phyloP scores from a whole-genome alignment of 177 flowering plant species.

The Vitis hybrid region DNA sequence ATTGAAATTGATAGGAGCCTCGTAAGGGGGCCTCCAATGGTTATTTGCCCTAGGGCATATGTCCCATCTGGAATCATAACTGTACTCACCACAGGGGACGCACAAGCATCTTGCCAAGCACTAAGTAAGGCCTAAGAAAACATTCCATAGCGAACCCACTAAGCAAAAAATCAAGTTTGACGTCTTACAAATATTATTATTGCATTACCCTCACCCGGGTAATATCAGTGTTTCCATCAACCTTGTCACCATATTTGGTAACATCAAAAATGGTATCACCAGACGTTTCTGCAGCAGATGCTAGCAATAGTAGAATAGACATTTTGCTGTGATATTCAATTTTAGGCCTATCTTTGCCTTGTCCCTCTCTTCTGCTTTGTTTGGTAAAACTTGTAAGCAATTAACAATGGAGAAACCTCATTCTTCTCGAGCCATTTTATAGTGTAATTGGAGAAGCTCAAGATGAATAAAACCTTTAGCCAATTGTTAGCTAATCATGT shows the following conservation, averaged over 20 bases:
- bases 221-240: slow-evolving; percentile 4
- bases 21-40: slow-evolving; percentile 23
- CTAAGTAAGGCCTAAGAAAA: slow-evolving; percentile 27
- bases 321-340: background rate
- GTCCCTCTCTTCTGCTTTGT: background rate
- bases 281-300: background rate
- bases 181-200: background rate
- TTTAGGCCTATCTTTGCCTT: background rate
- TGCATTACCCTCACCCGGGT: slow-evolving; percentile 4
- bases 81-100: slow-evolving; percentile 9
- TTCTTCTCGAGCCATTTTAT: too few species aligned
- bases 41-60: slow-evolving; percentile 1
- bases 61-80: slow-evolving; percentile 24
- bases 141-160: background rate
- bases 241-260: slow-evolving; percentile 12
- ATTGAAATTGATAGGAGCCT: slow-evolving; percentile 19
- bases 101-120: slow-evolving; percentile 51
- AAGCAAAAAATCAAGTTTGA: background rate
- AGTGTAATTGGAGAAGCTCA: too few species aligned
- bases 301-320: background rate
- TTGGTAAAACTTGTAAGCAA: too few species aligned
- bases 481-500: too few species aligned
- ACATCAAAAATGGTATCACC: slow-evolving; percentile 3
- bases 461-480: too few species aligned
- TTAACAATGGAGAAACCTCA: too few species aligned